Base-by-base conservation (phyloP, 1,284 basidiomycete species). In the Somion occarium region DNA sequence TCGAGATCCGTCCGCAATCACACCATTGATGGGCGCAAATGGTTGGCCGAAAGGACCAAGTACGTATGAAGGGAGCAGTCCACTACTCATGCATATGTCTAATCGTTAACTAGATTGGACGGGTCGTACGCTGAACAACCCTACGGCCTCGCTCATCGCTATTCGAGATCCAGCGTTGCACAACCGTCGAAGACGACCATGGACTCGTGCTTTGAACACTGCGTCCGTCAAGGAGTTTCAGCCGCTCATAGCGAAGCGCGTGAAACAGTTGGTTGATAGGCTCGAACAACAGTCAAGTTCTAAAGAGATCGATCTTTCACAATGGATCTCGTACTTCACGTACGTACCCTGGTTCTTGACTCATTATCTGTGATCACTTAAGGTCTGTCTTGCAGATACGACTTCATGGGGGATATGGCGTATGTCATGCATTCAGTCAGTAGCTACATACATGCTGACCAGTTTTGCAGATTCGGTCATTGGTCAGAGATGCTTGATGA, bases 341-440 rank as follows among this genome's bases (percentile, higher is more conserved):
- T 56, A 47, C 15, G 49, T 49, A 15, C 27, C 34, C 34, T 18
- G 39, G 38, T 43, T 42, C 18, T 20, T n/a, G 30, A 13, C 4
- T 22, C 38, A 11, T 24, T n/a, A 27, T 22, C 34, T 26, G 9
- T 19, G 18, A 34, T 12, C 22, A 11, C 20, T 46, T 23, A 48
- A 34, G 30, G 34, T n/a, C 26, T 24, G 60, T 82, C 0, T 80
- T 76, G 60, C 18, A 69, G 69, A 7, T 67, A 66, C 46, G 72
- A 73, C 51, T 65, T 72, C 49, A 71, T 71, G 68, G 66, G 68
- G 27, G 69, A 69, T 53, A 66, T 73, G 60, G 66, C 59, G 67
- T 66, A 37, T 38, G 58, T 13, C 26, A 4, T 25, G 27, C 19
- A 5, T 2, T n/a, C 73, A 73, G 57, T 20, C 34, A 22, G 11